Conservation (phyloP, 768 basidiomycete genomes). For the Russula olivacea region DNA sequence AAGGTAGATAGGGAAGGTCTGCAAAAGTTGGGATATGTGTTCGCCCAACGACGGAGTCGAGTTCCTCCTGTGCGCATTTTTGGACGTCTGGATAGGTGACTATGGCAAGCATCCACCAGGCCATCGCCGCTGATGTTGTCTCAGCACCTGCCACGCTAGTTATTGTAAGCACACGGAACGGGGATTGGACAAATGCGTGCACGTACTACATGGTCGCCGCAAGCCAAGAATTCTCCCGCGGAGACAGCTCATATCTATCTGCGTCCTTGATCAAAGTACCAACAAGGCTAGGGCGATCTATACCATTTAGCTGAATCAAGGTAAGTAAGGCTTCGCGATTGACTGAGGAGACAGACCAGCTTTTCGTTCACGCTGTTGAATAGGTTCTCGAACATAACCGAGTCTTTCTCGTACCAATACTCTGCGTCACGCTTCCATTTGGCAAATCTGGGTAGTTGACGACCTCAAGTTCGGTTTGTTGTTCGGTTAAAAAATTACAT, state of each 20-base stretch:
- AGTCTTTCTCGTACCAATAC: conserved; percentile 22
- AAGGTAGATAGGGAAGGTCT: conserved; percentile 16
- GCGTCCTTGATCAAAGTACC: conserved; percentile 14
- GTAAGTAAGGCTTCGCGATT: background rate
- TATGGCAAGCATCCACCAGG: conserved; percentile 22
- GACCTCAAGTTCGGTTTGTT: background rate
- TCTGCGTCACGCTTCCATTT: conserved; percentile 26
- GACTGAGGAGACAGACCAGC: conserved; percentile 1
- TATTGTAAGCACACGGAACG: background rate
- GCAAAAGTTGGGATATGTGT: conserved; percentile 16
- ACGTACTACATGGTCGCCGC: conserved; percentile 20
- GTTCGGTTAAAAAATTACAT: background rate
- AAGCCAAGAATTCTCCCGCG: conserved; percentile 18
- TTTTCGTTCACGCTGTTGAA: conserved; percentile 16
- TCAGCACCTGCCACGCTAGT: conserved; percentile 13
- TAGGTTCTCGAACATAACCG: conserved; percentile 18
- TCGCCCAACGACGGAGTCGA: conserved; percentile 18
- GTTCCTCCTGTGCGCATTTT: conserved; percentile 16
- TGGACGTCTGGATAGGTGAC: conserved; percentile 19
- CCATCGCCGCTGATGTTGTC: conserved; percentile 18
- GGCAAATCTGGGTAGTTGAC: conserved; percentile 8
- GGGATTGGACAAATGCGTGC: background rate
- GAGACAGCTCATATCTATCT: conserved; percentile 13
- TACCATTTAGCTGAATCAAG: conserved; percentile 8
- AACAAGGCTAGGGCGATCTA: conserved; percentile 13